Percentiles rank a stretch among this genome's conserved stretches.
Evolutionary conservation across 2,329 filamentous ascomycete species (phyloP).

Genomic region (Colletotrichum nymphaeae): DNA sequence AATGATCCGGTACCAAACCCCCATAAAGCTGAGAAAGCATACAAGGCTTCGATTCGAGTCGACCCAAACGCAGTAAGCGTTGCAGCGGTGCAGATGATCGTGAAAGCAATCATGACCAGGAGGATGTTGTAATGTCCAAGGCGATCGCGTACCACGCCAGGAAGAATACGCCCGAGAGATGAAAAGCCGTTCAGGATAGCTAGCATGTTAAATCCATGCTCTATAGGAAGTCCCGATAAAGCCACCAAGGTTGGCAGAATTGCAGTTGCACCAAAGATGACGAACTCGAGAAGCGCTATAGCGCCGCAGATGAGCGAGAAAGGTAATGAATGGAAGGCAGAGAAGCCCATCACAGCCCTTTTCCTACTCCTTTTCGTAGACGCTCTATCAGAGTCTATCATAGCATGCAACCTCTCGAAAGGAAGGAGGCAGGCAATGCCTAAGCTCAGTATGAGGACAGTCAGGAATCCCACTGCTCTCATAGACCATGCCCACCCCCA

Average conservation of each 20-base stretch:
- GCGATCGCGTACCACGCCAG: conserved; percentile 54
- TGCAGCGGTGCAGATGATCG: conserved; percentile 49
- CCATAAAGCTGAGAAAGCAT: conserved; percentile 57
- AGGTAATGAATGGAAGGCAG: background rate
- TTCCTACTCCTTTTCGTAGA: background rate
- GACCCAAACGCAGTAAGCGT: conserved; percentile 59
- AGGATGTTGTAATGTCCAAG: conserved; percentile 59
- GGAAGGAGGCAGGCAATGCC: background rate
- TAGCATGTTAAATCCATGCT: conserved; percentile 56
- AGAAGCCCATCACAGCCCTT: background rate
- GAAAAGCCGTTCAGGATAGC: conserved; percentile 57
- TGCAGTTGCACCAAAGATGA: conserved; percentile 58
- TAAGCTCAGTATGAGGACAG: background rate
- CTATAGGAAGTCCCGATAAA: conserved; percentile 44
- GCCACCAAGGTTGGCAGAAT: conserved; percentile 59
- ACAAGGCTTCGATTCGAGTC: conserved; percentile 50
- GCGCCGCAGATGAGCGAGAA: background rate
- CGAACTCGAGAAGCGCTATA: conserved; percentile 53
- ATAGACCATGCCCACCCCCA: background rate
- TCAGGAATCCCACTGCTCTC: background rate
- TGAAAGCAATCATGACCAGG: conserved; percentile 37
- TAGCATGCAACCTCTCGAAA: background rate
- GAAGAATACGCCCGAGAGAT: conserved; percentile 54
- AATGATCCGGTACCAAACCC: conserved; percentile 58
- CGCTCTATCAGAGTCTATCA: background rate